phyloP scores from a whole-genome alignment of 2,329 filamentous ascomycete genomes.

The Alternaria brassicicola region DNA sequence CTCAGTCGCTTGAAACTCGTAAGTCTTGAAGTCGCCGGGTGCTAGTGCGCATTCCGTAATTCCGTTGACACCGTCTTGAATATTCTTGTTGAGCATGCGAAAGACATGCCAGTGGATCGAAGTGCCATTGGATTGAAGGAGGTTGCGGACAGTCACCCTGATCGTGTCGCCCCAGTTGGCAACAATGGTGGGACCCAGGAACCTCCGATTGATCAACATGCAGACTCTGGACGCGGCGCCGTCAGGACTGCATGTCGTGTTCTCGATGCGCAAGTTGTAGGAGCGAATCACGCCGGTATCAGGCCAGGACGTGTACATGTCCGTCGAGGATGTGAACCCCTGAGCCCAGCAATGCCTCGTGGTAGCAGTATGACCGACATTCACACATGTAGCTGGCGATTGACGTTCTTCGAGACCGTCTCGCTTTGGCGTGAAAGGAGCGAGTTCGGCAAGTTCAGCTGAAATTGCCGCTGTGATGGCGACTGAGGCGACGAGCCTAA shows the following conservation, averaged over 20 bases:
- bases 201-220: conserved; percentile 56
- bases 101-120: conserved; percentile 69
- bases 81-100: conserved; percentile 60
- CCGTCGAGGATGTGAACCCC: conserved; percentile 49
- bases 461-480: conserved; percentile 26
- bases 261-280: conserved; percentile 49
- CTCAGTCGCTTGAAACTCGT: conserved; percentile 38
- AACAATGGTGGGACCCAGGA: conserved; percentile 66
- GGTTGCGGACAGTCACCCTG: conserved; percentile 59
- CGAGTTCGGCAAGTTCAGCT: conserved; percentile 20
- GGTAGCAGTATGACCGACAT: conserved; percentile 46
- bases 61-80: conserved; percentile 60
- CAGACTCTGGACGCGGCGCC: conserved; percentile 44
- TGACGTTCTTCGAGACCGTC: conserved; percentile 27
- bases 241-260: conserved; percentile 52
- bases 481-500: conserved; percentile 24
- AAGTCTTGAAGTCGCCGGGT: conserved; percentile 54
- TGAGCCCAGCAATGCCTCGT: conserved; percentile 49
- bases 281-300: conserved; percentile 41
- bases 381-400: conserved; percentile 7
- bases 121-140: conserved; percentile 62
- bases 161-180: conserved; percentile 53
- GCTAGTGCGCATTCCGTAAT: conserved; percentile 53
- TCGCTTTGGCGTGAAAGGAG: conserved; percentile 12
- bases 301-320: conserved; percentile 51